phyloP scores from a whole-genome alignment of 345 rosid species.

The Murraya koenigii region DNA sequence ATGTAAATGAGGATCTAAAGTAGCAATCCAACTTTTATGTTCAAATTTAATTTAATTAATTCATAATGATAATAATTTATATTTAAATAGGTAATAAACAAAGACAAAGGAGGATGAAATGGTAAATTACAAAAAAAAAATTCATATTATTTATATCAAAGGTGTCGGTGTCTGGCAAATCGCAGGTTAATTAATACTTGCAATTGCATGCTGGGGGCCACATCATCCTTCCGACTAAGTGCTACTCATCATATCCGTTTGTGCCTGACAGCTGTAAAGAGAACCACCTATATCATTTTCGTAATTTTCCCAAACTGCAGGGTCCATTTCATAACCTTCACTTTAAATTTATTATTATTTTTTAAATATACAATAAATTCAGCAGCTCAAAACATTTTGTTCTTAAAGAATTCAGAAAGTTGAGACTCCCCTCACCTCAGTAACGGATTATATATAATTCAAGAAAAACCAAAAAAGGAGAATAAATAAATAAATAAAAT shows the following conservation, averaged over 20 bases:
- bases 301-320: background rate
- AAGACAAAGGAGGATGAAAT: background rate
- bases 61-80: too few species aligned
- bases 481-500: background rate
- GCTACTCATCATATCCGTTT: slow-evolving; percentile 2
- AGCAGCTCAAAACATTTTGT: too few species aligned
- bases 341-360: background rate
- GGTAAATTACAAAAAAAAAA: background rate
- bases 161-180: background rate
- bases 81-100: background rate
- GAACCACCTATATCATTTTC: background rate
- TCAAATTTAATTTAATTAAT: too few species aligned
- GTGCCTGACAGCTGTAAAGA: slow-evolving; percentile 2
- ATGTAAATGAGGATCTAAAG: too few species aligned
- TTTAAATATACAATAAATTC: too few species aligned
- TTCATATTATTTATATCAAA: too few species aligned
- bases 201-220: background rate
- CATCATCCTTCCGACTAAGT: background rate
- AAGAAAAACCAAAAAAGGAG: background rate
- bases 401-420: too few species aligned
- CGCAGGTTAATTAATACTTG: background rate
- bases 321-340: background rate
- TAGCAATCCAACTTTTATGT: too few species aligned
- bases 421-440: background rate
- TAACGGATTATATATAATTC: background rate